Base-by-base conservation (phyloP, 495 filamentous ascomycete species). In the Talaromyces liani region DNA sequence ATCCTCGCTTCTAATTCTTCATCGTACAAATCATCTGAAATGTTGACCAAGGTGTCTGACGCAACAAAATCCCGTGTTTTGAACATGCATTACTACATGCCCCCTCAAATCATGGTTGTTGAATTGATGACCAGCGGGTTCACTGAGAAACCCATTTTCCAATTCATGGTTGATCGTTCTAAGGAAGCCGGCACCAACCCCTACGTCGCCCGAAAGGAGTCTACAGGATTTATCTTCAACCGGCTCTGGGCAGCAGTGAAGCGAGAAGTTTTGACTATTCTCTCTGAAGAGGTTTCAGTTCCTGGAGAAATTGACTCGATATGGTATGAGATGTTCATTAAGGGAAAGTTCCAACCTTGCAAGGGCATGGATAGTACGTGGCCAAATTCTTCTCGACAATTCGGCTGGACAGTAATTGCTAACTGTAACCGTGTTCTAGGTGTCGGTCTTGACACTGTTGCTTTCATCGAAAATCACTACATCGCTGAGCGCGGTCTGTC, bases 191-290 rank as follows among this genome's bases (percentile, higher is more conserved):
- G 74, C 0, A 63, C 79, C n/a, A 60, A 41, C n/a, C 80, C 81
- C 60, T 39, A 75, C 68, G 67, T 69, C 61, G 66, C 81, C 2
- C 69, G 72, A 36, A 69, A 70, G 49, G 81, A 87, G 63, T 80
- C 78, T 5, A 82, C 79, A 4, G 84, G 84, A 62, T 80, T 85
- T 65, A 77, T 87, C 22, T 80, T 84, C 69, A 84, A 85, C 59
- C 80, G 84, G 0, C 73, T 87, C 22, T 87, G 82, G 82, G 83
- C 80, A 0, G 82, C 82, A 5, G 71, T 85, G 63, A 84, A 86
- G 67, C 75, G 82, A 4, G 83, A 85, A 63, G 75, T 74, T 16
- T 61, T 86, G 24, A 69, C 67, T 18, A 79, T 86, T 12, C 70
- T 87, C 4, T 67, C 75, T 2, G 81, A 85, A 27, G 81, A 77